phyloP scores from a whole-genome alignment of 2,329 filamentous ascomycete genomes.

The Dryadomyces quercus-mongolicae region DNA sequence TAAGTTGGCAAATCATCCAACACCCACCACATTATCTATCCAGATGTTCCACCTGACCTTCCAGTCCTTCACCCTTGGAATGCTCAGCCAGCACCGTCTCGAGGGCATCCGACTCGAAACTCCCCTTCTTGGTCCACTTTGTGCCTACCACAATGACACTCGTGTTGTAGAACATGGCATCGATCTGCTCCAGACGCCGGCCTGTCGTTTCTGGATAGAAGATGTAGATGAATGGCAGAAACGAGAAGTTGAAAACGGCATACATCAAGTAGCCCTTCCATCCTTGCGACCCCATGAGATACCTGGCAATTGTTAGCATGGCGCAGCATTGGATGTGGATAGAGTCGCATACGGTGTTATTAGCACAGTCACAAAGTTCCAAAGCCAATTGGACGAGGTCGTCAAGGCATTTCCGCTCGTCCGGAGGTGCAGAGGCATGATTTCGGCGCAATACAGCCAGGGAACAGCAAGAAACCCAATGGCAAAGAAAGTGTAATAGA shows the following conservation, averaged over 20 bases:
- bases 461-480: slow-evolving; percentile 24
- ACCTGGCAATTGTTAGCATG: slow-evolving; percentile 16
- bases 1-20: not conserved
- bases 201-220: slow-evolving; percentile 32
- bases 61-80: not conserved
- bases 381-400: slow-evolving; percentile 23
- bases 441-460: slow-evolving; percentile 24
- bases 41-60: not conserved
- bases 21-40: not conserved
- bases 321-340: no score
- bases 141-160: not conserved
- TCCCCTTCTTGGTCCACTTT: not conserved
- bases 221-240: slow-evolving; percentile 30
- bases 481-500: slow-evolving; percentile 15
- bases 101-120: slow-evolving; percentile 1
- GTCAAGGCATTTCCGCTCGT: slow-evolving; percentile 24
- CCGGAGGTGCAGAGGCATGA: slow-evolving; percentile 18
- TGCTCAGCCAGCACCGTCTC: not conserved
- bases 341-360: slow-evolving; percentile 16
- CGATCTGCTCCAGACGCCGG: slow-evolving; percentile 3
- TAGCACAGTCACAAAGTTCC: slow-evolving; percentile 23
- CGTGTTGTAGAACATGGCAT: slow-evolving; percentile 26
- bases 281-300: slow-evolving; percentile 30
- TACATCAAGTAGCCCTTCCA: slow-evolving; percentile 43
- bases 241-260: slow-evolving; percentile 32